Evolutionary conservation across 345 rosid genomes (phyloP).

Genomic region (Eucalyptus rudis): DNA sequence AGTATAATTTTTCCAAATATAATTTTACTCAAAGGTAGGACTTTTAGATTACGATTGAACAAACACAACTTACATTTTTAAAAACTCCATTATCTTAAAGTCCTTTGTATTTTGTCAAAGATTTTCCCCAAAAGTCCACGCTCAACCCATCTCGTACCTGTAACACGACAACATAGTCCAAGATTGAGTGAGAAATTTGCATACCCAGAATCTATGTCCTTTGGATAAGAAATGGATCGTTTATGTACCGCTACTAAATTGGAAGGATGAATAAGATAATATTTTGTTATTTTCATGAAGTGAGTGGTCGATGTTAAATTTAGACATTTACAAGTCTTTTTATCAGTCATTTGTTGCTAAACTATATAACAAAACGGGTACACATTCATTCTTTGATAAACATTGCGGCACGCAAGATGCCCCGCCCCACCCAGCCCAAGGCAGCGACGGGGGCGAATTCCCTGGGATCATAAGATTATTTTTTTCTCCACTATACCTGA

Average conservation of each 20-base stretch:
- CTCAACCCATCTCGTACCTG: background rate
- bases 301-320: background rate
- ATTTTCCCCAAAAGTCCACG: rapidly evolving
- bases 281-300: background rate
- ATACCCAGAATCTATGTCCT: background rate
- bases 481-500: background rate
- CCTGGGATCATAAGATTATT: background rate
- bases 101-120: rapidly evolving
- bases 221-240: background rate
- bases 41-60: no score
- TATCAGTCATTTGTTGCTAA: background rate
- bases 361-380: background rate
- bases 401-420: background rate
- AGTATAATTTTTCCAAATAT: no score
- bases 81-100: rapidly evolving
- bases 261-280: background rate
- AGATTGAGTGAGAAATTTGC: background rate
- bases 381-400: background rate
- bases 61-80: no score
- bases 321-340: background rate
- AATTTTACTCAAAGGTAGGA: no score
- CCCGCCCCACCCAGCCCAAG: background rate
- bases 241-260: background rate
- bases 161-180: background rate
- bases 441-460: background rate